phyloP scores from a whole-genome alignment of 805 yeast species.

The Pichia cabralensis region DNA sequence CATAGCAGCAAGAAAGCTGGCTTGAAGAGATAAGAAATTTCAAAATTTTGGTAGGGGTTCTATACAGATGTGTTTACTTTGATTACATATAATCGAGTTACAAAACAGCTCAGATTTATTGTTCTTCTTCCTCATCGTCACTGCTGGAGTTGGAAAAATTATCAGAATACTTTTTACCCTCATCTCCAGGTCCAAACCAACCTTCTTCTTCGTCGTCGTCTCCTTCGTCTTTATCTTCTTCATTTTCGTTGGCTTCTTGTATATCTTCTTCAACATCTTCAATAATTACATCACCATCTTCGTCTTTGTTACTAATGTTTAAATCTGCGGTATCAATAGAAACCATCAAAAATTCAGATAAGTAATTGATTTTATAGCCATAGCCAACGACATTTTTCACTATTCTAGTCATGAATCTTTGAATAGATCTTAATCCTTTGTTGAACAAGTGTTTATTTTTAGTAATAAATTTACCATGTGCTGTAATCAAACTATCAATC shows the following conservation, averaged over 20 bases:
- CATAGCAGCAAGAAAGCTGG: too few species aligned
- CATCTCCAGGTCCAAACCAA: constrained; percentile 26
- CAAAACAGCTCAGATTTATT: too few species aligned
- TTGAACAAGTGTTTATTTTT: constrained; percentile 52
- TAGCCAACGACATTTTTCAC: constrained; percentile 63
- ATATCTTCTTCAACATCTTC: constrained; percentile 22
- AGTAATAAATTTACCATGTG: constrained; percentile 71
- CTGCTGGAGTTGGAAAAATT: constrained; percentile 29
- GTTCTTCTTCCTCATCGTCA: constrained; percentile 22
- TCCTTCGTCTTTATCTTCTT: constrained; percentile 18
- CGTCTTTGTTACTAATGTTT: constrained; percentile 13
- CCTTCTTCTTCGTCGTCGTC: constrained; percentile 26
- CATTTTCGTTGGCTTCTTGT: constrained; percentile 21
- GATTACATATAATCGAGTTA: too few species aligned
- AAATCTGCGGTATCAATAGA: constrained; percentile 6
- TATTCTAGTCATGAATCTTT: constrained; percentile 60
- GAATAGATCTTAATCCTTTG: constrained; percentile 57
- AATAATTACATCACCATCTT: constrained; percentile 22
- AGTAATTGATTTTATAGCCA: constrained; percentile 43
- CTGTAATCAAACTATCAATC: constrained; percentile 57
- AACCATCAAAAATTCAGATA: constrained; percentile 40
- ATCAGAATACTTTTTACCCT: constrained; percentile 21
- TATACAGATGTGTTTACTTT: too few species aligned
- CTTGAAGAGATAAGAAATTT: too few species aligned
- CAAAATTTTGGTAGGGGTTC: too few species aligned